A percentile compares a stretch with the other conserved stretches of the same genome.
Evolutionary conservation across 2,329 filamentous ascomycete species (phyloP).

Genomic region (Colletotrichum lindemuthianum): DNA sequence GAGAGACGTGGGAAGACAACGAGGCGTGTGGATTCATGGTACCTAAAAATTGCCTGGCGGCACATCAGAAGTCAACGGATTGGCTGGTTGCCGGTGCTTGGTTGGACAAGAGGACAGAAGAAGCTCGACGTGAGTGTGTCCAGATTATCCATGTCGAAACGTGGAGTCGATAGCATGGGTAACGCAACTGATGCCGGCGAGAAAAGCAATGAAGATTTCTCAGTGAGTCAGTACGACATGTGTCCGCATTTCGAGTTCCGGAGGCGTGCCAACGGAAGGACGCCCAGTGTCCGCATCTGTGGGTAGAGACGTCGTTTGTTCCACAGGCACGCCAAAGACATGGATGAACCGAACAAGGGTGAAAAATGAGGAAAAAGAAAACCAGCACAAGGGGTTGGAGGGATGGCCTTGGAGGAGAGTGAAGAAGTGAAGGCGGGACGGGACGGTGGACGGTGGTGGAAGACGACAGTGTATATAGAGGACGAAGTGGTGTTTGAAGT

Average conservation of each 20-base stretch:
- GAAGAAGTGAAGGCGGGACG: constrained; percentile 4
- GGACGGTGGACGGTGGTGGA: background rate
- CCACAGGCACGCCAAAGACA: constrained; percentile 20
- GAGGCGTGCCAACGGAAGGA: constrained; percentile 6
- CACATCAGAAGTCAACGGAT: background rate
- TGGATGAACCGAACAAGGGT: constrained; percentile 7
- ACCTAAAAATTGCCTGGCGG: constrained; percentile 6
- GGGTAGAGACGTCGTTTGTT: constrained; percentile 18
- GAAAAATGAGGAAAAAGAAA: constrained; percentile 19
- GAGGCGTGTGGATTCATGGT: constrained; percentile 3
- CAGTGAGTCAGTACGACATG: constrained; percentile 3
- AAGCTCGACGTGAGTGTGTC: constrained; percentile 13
- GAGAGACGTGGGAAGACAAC: constrained; percentile 4
- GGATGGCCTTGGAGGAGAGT: background rate
- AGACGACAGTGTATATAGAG: background rate
- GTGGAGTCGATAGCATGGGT: constrained; percentile 28
- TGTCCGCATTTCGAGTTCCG: constrained; percentile 7
- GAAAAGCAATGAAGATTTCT: constrained; percentile 29
- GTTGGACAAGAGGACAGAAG: background rate
- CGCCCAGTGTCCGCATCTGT: constrained; percentile 5
- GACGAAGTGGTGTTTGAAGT: background rate
- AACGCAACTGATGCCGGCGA: constrained; percentile 19
- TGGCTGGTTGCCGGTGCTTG: background rate
- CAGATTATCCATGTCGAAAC: constrained; percentile 28
- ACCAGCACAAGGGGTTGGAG: background rate